Percentiles rank a stretch among this genome's conserved stretches.
Evolutionary conservation across 257 asterid species (phyloP).

Genomic region (Oldenlandia corymbosa): DNA sequence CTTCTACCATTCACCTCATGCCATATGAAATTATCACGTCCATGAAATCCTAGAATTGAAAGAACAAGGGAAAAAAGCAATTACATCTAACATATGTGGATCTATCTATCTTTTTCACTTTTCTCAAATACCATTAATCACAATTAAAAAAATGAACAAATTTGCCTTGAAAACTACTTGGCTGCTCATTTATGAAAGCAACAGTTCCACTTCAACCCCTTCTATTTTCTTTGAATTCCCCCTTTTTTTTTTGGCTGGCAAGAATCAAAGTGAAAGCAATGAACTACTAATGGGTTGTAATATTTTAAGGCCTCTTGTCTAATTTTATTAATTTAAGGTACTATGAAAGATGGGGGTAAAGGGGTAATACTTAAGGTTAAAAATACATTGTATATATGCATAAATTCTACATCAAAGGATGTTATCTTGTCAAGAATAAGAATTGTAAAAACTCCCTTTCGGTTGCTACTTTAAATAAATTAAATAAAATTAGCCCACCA

Average conservation of each 20-base stretch:
- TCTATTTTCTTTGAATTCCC: background rate
- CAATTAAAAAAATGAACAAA: background rate
- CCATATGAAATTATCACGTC: constrained; percentile 16
- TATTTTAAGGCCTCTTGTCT: background rate
- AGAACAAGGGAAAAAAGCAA: constrained; percentile 12
- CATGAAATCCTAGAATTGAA: constrained; percentile 9
- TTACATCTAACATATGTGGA: constrained; percentile 1
- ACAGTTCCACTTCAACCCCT: background rate
- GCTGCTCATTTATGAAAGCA: constrained; percentile 3
- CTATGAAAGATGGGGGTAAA: background rate
- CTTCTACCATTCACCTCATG: constrained; percentile 22
- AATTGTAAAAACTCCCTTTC: constrained; percentile 26
- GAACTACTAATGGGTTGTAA: background rate
- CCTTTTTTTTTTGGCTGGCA: background rate
- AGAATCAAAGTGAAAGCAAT: background rate
- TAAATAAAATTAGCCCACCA: constrained; percentile 35
- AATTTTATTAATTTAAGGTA: background rate
- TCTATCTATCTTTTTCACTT: constrained; percentile 6
- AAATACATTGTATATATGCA: background rate
- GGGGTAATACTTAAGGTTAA: background rate
- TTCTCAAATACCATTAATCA: constrained; percentile 3
- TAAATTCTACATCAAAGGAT: background rate
- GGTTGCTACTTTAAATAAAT: constrained; percentile 36
- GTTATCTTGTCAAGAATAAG: constrained; percentile 24
- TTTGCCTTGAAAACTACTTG: background rate